Conservation (phyloP, 2,329 filamentous ascomycete genomes). For the Dothideomycetes sp. region DNA sequence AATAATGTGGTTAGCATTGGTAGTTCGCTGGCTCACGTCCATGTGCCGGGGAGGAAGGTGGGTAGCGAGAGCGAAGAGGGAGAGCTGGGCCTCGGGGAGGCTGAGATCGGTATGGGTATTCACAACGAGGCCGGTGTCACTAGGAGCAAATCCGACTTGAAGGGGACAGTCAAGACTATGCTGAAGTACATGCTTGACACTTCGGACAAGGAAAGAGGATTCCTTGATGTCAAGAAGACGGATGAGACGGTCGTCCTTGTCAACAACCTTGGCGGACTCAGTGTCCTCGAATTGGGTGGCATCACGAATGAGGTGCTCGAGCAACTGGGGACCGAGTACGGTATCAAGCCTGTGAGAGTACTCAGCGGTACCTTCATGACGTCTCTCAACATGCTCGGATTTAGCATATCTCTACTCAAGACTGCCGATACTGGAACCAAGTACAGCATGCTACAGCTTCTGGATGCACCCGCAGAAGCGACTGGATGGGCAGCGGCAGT, state of each 20-base stretch:
- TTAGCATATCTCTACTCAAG: constrained; percentile 57
- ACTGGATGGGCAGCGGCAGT: constrained; percentile 56
- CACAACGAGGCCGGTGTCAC: constrained; percentile 47
- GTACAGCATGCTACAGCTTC: constrained; percentile 53
- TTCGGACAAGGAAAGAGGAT: constrained; percentile 58
- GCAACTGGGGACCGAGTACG: constrained; percentile 47
- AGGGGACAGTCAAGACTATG: constrained; percentile 45
- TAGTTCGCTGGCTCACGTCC: constrained; percentile 79
- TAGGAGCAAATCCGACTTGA: constrained; percentile 29
- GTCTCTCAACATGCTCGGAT: constrained; percentile 59
- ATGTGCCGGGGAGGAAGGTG: constrained; percentile 66
- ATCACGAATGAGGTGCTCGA: constrained; percentile 57
- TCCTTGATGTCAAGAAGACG: constrained; percentile 48
- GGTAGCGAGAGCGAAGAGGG: constrained; percentile 40
- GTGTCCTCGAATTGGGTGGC: constrained; percentile 59
- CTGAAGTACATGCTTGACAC: constrained; percentile 52
- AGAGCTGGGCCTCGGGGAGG: constrained; percentile 48
- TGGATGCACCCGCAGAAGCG: constrained; percentile 58
- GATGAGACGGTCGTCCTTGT: constrained; percentile 58
- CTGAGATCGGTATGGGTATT: constrained; percentile 64
- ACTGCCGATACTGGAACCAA: constrained; percentile 49
- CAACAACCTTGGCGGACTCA: constrained; percentile 68
- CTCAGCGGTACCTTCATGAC: constrained; percentile 61
- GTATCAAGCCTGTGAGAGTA: constrained; percentile 50
- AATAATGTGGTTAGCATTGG: constrained; percentile 77